phyloP scores from a whole-genome alignment of 2,329 filamentous ascomycete species.

The Penicillium corylophilum region DNA sequence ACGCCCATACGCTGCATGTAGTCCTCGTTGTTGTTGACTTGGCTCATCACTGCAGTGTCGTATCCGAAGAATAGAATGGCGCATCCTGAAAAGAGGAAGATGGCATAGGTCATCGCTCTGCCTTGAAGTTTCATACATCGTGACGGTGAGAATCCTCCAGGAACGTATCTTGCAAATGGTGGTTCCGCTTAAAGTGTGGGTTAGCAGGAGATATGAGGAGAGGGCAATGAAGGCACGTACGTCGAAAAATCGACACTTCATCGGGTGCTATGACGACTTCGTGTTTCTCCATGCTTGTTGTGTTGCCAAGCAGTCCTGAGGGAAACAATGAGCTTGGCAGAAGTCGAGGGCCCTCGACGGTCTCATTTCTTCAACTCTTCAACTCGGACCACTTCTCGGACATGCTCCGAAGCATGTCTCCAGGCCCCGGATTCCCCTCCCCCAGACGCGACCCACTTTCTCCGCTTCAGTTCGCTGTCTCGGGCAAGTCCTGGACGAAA shows the following conservation, averaged over 20 bases:
- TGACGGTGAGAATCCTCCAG: slow-evolving; percentile 9
- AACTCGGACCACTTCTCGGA: not conserved
- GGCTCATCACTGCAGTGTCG: slow-evolving; percentile 27
- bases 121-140: slow-evolving; percentile 9
- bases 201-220: not conserved
- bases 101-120: slow-evolving; percentile 9
- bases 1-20: slow-evolving; percentile 24
- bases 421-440: slow-evolving; percentile 4
- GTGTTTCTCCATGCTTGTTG: not conserved
- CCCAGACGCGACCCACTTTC: not conserved
- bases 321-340: not conserved
- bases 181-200: not conserved
- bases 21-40: slow-evolving; percentile 27
- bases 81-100: slow-evolving; percentile 14
- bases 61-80: slow-evolving; percentile 25
- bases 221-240: not conserved
- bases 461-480: not conserved
- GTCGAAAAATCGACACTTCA: slow-evolving; percentile 7
- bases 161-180: slow-evolving; percentile 4
- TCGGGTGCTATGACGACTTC: not conserved
- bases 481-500: not conserved
- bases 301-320: not conserved
- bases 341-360: not conserved
- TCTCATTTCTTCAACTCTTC: not conserved
- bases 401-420: not conserved